Evolutionary conservation across 2,329 filamentous ascomycete genomes (phyloP).

Genomic region (Colletotrichum sp.): DNA sequence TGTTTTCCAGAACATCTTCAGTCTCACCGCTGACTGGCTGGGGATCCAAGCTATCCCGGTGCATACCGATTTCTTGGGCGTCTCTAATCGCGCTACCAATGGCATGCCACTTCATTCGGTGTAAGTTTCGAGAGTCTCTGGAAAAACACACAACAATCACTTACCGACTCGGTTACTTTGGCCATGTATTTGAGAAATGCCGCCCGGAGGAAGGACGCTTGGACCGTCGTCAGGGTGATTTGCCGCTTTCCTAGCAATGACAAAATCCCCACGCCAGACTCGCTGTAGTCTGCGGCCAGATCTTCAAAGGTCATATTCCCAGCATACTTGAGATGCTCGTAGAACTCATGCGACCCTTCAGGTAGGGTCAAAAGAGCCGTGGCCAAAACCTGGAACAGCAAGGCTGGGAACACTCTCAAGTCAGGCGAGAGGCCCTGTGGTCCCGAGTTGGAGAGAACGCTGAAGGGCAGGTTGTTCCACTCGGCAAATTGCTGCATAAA

Average conservation of each 20-base stretch:
- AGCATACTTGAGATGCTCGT: conserved; percentile 63
- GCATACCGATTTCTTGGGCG: conserved; percentile 66
- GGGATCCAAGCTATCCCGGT: conserved; percentile 58
- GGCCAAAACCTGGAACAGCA: conserved; percentile 65
- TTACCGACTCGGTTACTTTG: conserved; percentile 61
- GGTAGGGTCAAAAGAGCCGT: conserved; percentile 59
- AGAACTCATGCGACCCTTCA: conserved; percentile 49
- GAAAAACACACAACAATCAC: conserved; percentile 22
- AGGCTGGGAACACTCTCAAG: conserved; percentile 61
- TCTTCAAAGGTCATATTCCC: conserved; percentile 65
- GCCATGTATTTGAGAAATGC: conserved; percentile 64
- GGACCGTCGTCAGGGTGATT: conserved; percentile 60
- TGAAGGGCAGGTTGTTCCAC: conserved; percentile 61
- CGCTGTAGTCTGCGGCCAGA: conserved; percentile 64
- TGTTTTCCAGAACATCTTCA: conserved; percentile 57
- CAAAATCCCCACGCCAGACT: conserved; percentile 58
- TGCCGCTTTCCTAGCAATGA: conserved; percentile 61
- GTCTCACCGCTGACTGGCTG: conserved; percentile 48
- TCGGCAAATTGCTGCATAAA: conserved; percentile 56
- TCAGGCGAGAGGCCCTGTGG: conserved; percentile 55
- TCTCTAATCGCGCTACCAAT: conserved; percentile 63
- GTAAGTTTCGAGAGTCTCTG: not conserved
- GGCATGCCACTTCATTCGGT: conserved; percentile 52
- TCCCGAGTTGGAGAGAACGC: conserved; percentile 51
- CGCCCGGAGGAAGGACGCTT: conserved; percentile 62